phyloP scores from a whole-genome alignment of 306 rosid species.

The Ochetophila trinervis region DNA sequence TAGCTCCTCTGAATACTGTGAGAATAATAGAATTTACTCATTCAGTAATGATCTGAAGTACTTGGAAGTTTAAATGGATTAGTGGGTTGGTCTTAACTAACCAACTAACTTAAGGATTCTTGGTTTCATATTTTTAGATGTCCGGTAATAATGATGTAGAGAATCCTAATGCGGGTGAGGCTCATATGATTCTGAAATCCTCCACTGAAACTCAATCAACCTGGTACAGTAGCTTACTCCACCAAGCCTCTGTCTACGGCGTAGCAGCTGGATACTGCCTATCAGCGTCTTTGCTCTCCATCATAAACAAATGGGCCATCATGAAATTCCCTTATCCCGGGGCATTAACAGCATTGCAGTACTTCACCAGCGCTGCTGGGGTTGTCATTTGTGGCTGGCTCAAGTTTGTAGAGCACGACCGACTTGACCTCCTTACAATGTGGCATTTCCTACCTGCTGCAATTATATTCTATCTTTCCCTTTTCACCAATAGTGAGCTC shows the following conservation, averaged over 20 bases:
- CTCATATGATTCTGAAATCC: slow-evolving; percentile 28
- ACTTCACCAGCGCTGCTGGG: slow-evolving; percentile 81
- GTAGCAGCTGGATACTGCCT: slow-evolving; percentile 78
- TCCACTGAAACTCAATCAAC: slow-evolving; percentile 26
- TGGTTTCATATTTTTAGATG: slow-evolving; percentile 38
- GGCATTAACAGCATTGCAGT: slow-evolving; percentile 71
- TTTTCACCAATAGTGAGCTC: slow-evolving; percentile 79
- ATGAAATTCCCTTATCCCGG: slow-evolving; percentile 91
- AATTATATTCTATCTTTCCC: slow-evolving; percentile 65
- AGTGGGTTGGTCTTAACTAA: not conserved
- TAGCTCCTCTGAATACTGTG: too few species aligned
- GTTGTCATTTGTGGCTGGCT: slow-evolving; percentile 52
- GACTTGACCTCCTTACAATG: slow-evolving; percentile 59
- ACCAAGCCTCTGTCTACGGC: slow-evolving; percentile 62
- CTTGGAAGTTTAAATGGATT: too few species aligned
- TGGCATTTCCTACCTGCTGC: slow-evolving; percentile 81
- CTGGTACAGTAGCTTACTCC: slow-evolving; percentile 42
- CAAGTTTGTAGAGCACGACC: slow-evolving; percentile 53
- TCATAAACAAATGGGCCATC: slow-evolving; percentile 85
- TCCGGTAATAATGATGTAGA: slow-evolving; percentile 41
- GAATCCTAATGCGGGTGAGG: slow-evolving; percentile 32
- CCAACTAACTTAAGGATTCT: not conserved
- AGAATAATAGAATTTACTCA: too few species aligned
- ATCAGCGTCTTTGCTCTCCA: slow-evolving; percentile 78
- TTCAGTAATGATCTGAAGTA: too few species aligned